phyloP scores from a whole-genome alignment of 495 filamentous ascomycete species.

The Penicillium ochrochloron region DNA sequence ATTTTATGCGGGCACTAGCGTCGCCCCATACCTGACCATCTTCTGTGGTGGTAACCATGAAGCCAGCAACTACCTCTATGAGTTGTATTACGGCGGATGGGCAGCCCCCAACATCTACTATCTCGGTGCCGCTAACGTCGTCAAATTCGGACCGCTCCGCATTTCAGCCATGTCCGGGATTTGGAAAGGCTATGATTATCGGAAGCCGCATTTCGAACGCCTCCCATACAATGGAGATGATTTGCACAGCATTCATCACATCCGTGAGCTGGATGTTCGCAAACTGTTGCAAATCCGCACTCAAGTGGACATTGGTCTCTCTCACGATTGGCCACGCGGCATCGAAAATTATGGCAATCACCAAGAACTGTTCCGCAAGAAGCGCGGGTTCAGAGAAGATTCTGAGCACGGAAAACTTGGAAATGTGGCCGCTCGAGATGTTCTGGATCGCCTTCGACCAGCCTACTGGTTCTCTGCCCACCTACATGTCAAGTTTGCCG shows the following conservation, averaged over 20 bases:
- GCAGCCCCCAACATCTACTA: constrained; percentile 97
- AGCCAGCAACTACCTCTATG: constrained; percentile 81
- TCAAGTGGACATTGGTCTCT: constrained; percentile 86
- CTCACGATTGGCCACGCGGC: constrained; percentile 90
- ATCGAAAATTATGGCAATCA: constrained; percentile 77
- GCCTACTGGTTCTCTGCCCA: constrained; percentile 94
- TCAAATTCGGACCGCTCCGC: constrained; percentile 79
- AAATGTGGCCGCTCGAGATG: constrained; percentile 72
- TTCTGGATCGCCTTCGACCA: constrained; percentile 80
- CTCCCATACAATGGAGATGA: constrained; percentile 79
- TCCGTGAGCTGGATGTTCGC: constrained; percentile 86
- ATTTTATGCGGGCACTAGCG: constrained; percentile 81
- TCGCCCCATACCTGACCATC: constrained; percentile 84
- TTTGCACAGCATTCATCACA: constrained; percentile 79
- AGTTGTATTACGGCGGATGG: constrained; percentile 97
- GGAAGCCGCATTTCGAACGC: constrained; percentile 80
- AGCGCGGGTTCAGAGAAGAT: constrained; percentile 74
- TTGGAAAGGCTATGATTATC: constrained; percentile 86
- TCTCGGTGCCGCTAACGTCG: constrained; percentile 85
- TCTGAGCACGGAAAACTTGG: constrained; percentile 74
- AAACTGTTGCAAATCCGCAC: constrained; percentile 84
- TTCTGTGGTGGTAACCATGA: constrained; percentile 97
- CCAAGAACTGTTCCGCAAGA: constrained; percentile 64
- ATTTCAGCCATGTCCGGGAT: constrained; percentile 94
- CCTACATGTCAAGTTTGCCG: constrained; percentile 83